Evolutionary conservation across 1,139 yeast genomes (phyloP), one percentile per base, ranked within the genome.

Genomic region (Taiozyma sp.): DNA sequence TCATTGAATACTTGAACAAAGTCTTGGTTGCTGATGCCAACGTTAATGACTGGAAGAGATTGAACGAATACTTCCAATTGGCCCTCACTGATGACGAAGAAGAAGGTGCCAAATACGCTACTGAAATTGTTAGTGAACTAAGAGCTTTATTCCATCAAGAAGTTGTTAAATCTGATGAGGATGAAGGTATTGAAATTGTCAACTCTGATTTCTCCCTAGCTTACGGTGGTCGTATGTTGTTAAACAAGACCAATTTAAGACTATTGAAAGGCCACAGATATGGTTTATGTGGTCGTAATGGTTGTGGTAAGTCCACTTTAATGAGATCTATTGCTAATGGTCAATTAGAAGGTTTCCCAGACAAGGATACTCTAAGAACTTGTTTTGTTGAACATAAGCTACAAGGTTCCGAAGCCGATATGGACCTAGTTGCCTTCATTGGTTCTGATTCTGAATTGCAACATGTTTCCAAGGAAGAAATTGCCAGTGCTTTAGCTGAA

Each of bases 271-370:
- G 99, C 61, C 97, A 88, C 71, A 82, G 99, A 69, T 93, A 93
- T 66, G 99, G 99, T 74, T 80, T 93, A 57, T 90, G 97, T 76
- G 99, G 99, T 65, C 82, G 98, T 72, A 93, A 93, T 69, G 99
- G 99, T 79, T 97, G 97, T 53, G 99, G 99, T 75, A 93, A 93
- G 71, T 89, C 97, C 19, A 93, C 99, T 21, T 76, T 93, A 64
- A 91, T 93, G 98, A 81, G 99, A 71, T 88, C 99, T 40, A 93
- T 93, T 64, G 89, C 97, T 51, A 89, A 89, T 66, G 99, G 98
- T 53, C 97, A 93, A 74, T 80, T 93, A 58, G 99, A 93, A 72
- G 99, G 99, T 6, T 93, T 93, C 82, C 99, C 99, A 42, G 85
- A 89, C 59, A 85, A 90, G 62, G 83, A 88, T 52, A 86, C 87